Base-by-base conservation (phyloP, 2,329 filamentous ascomycete genomes). In the Sphaerulina vaccinii region DNA sequence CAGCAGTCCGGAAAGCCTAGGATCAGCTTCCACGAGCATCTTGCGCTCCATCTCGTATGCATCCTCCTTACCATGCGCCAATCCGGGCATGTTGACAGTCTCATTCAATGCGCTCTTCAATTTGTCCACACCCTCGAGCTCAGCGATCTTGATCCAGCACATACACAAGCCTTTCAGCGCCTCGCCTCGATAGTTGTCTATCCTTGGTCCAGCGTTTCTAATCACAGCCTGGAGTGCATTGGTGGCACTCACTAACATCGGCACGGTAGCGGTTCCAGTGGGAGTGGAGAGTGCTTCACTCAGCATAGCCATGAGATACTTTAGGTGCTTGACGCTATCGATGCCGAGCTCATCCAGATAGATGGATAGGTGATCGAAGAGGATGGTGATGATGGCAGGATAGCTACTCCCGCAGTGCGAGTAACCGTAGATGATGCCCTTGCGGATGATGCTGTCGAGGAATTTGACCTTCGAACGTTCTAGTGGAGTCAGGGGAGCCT, bases 261-360 rank as follows among this genome's bases (percentile, higher is more conserved):
- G 79, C 73, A 55, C 80, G 74, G 1, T 78, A 74, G 64, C 93
- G 84, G 62, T 90, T 83, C 2, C 80, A 77, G 93, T 88, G 0
- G 88, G 86, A 62, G 91, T 86, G 0, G 80, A 77, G 47, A 95
- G 73, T 8, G 86, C 79, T 33, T 75, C 73, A 2, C 82, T 81
- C 8, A 89, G 69, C 57, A 91, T 75, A 0, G 87, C 83, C 1
- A 95, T 66, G 6, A 92, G 69, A 39, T 83, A 80, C 76, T 84
- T 82, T 1, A 90, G 71, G 66, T 91, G 84, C 62, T 86, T 87
- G 22, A 84, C 79, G 1, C 80, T 73, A 55, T 82, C 74, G 46
- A 90, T 75, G 35, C 81, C 82, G 64, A 90, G 72, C 11, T 74
- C 75, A 4, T 73, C 62, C 4, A 89, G 65, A 11, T 88, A 65